These are phyloP conservation scores for Solanum paucissectum DNA, from an alignment of 257 asterid genomes.

Conservation along the genomic window DNA sequence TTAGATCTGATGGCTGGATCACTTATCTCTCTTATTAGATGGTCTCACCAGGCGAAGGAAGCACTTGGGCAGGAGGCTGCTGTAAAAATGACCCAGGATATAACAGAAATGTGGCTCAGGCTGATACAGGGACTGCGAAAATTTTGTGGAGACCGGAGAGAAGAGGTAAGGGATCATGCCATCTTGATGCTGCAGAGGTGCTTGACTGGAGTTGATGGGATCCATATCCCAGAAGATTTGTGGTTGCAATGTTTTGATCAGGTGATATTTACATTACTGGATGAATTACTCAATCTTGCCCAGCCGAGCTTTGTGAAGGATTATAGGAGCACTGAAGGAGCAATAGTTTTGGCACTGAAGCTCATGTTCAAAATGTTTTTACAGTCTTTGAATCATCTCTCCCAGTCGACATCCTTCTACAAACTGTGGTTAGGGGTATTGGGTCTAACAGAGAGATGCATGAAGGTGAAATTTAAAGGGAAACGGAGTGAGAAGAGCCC, in stretches of 20 bases:
- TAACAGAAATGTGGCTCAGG: slow-evolving; percentile 92
- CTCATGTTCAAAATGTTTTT: slow-evolving; percentile 53
- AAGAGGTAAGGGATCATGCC: slow-evolving; percentile 80
- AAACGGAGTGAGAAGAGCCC: slow-evolving; percentile 67
- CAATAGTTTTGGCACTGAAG: slow-evolving; percentile 51
- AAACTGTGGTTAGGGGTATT: slow-evolving; percentile 62
- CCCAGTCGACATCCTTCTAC: slow-evolving; percentile 45
- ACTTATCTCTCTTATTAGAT: slow-evolving; percentile 46
- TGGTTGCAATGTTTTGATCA: slow-evolving; percentile 74
- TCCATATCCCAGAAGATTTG: slow-evolving; percentile 41
- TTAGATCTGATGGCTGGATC: slow-evolving; percentile 86
- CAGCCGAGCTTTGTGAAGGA: slow-evolving; percentile 55
- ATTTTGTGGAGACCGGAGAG: slow-evolving; percentile 67
- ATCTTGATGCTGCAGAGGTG: slow-evolving; percentile 55
- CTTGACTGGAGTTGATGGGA: slow-evolving; percentile 56
- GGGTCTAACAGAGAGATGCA: slow-evolving; percentile 39
- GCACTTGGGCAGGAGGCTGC: slow-evolving; percentile 55
- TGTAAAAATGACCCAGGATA: slow-evolving; percentile 59
- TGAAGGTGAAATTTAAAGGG: slow-evolving; percentile 62
- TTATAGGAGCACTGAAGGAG: slow-evolving; percentile 62
- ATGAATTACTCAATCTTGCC: slow-evolving; percentile 50
- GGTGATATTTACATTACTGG: slow-evolving; percentile 64
- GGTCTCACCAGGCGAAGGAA: slow-evolving; percentile 62
- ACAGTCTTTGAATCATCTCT: slow-evolving; percentile 46
- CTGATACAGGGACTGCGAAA: slow-evolving; percentile 68